These are phyloP conservation scores for Termitomyces sp. DNA, from an alignment of 1,284 basidiomycete species.

Conservation along the genomic window DNA sequence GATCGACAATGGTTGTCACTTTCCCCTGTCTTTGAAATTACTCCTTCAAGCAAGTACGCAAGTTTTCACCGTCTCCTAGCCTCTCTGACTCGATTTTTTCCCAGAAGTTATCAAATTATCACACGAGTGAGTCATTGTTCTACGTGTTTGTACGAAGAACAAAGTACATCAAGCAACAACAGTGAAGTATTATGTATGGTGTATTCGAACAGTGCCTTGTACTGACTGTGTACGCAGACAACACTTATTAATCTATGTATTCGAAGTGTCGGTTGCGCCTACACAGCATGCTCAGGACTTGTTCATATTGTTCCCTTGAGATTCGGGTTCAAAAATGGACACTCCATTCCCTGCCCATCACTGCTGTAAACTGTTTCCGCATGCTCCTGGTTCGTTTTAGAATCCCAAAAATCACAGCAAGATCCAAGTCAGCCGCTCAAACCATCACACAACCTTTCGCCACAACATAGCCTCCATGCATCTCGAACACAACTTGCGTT, in stretches of 20 bases:
- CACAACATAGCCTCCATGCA: conserved; percentile 6
- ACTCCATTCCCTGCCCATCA: conserved; percentile 1
- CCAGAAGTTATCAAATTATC: conserved; percentile 4
- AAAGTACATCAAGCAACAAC: conserved; percentile 9
- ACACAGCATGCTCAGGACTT: background rate
- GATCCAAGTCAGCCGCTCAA: conserved; percentile 10
- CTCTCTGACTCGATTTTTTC: conserved; percentile 14
- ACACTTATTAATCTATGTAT: conserved; percentile 3
- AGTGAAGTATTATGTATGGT: background rate
- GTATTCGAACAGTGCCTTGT: background rate
- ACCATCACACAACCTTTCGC: conserved; percentile 3
- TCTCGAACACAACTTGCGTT: conserved; percentile 4
- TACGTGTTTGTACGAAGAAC: conserved; percentile 4
- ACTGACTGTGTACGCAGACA: background rate
- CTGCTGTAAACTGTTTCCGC: conserved; percentile 2
- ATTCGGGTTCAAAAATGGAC: background rate
- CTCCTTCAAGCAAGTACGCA: conserved; percentile 11
- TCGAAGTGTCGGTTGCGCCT: background rate
- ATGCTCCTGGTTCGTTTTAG: conserved; percentile 5
- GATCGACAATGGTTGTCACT: background rate
- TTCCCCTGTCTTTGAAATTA: conserved; percentile 3
- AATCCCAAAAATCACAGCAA: conserved; percentile 1
- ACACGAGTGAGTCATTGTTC: conserved; percentile 15
- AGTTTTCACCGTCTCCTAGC: background rate
- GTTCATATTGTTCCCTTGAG: background rate